Evolutionary conservation across 306 rosid species (phyloP), one percentile per base, ranked within the genome.

Genomic region (Inga leiocalycina): DNA sequence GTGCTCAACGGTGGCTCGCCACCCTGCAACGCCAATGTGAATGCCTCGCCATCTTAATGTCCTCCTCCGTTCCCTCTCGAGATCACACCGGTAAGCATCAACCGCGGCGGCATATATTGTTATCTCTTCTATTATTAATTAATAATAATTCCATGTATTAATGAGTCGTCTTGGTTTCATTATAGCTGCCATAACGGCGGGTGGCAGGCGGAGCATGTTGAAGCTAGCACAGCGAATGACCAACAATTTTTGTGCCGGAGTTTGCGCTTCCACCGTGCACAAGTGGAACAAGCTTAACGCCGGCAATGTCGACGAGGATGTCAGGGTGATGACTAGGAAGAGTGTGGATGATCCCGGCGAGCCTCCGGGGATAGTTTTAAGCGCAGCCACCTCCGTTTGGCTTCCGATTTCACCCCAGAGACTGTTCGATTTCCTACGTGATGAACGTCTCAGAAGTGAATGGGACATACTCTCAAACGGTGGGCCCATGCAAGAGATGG

Each of bases 401-500:
- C 90, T 96, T 0, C 97, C 98, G 0, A 89, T 88, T 12, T 84
- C 97, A 0, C 92, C 98, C 0, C 87, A 88, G 15, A 80, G 93
- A 22, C 85, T 96, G 20, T 96, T 96, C 2, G 91, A 96, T 75
- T 96, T 96, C 82, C 85, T 96, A 0, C 96, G 99, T 1, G 93
- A 96, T 8, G 99, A 96, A 54, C 79, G 93, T 30, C 94, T 96
- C 1, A 82, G 99, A 9, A 93, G 98, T 56, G 96, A 96, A 84
- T 96, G 99, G 99, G 99, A 96, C 84, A 96, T 96, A 16, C 89
- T 96, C 14, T 96, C 99, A 11, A 96, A 96, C 52, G 99, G 99
- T 41, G 97, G 99, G 14, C 99, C 99, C 78, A 96, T 96, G 99
- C 98, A 96, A 72, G 99, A 93, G 80, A 96, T 96, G 97, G 94